Evolutionary conservation across 2,329 filamentous ascomycete species (phyloP), one percentile per base, ranked within the genome.

Genomic region (Microsporum canis): DNA sequence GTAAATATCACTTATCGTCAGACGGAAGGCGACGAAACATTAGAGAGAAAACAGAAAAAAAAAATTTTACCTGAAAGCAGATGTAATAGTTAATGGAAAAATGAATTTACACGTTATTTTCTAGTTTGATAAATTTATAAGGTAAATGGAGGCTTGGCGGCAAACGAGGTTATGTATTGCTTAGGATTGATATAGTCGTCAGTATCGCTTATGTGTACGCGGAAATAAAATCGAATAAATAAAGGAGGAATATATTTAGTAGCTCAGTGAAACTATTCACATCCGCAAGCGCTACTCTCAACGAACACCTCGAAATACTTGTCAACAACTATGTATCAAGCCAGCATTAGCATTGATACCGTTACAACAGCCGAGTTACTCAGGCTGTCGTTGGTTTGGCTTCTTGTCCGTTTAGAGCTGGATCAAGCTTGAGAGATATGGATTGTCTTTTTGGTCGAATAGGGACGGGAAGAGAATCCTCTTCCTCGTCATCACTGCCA

Each of bases 401-500:
- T 58, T 23, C 56, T 43, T 58, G 7, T 27, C 12, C 56, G n/a
- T 63, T 63, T 6, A 57, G 17, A 23, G 49, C 31, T 8, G 33
- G 29, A n/a, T 61, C 59, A 34, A 60, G 43, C 5, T 64, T 60
- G 5, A 72, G 73, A 6, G 74, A 75, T 33, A 70, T 69, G 3
- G 71, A 70, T 47, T 68, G 31, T 64, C 75, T 77, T 69, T 79
- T 81, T 49, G 75, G 72, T 64, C 80, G 76, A 43, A 89, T 78
- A 3, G 85, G 88, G 58, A 89, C 80, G 43, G 86, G 86, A 76
- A 87, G 88, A 39, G 83, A 81, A 70, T 87, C 87, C 66, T 88
- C 86, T 68, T 97, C 94, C 78, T 97, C 94, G 73, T 96, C 91
- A 74, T 94, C 90, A 76, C 90, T 95, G 69, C 63, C 65, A 95